A percentile compares a stretch with the other conserved stretches of the same genome.
Evolutionary conservation across 768 basidiomycete species (phyloP).

Genomic region (Cubamyces lactineus): DNA sequence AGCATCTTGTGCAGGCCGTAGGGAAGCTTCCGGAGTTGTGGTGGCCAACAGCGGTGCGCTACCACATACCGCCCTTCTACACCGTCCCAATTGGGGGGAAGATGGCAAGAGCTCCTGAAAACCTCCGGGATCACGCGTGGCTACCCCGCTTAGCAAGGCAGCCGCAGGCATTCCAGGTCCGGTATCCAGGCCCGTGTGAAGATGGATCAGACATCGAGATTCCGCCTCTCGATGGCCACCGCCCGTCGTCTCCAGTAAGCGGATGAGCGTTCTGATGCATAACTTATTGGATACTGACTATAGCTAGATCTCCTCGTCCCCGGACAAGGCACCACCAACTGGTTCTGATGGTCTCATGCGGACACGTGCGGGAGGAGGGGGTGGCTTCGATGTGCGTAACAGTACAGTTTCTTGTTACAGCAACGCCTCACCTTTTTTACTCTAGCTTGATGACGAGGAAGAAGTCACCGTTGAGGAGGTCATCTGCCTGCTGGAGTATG

Average conservation of each 20-base stretch:
- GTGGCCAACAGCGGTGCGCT: neutral
- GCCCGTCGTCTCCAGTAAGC: neutral
- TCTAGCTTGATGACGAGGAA: neutral
- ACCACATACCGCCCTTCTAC: conserved; percentile 23
- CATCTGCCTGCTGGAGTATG: neutral
- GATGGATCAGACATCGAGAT: too few species aligned
- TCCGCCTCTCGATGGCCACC: neutral
- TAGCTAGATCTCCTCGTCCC: conserved; percentile 19
- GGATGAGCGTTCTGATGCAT: neutral
- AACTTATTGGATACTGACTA: neutral
- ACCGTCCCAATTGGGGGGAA: conserved; percentile 15
- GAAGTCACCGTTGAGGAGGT: neutral
- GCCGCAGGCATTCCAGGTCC: too few species aligned
- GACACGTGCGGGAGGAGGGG: conserved; percentile 13
- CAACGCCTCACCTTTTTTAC: neutral
- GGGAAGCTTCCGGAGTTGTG: neutral
- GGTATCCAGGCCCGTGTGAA: too few species aligned
- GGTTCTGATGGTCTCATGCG: conserved; percentile 11
- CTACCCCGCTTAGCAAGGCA: neutral
- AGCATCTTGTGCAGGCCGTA: conserved; percentile 39
- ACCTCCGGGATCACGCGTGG: conserved; percentile 1
- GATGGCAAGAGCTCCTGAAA: conserved; percentile 3
- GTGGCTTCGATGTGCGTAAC: conserved; percentile 10
- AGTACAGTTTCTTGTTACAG: neutral
- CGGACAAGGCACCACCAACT: conserved; percentile 14